A percentile compares a stretch with the other conserved stretches of the same genome.
Evolutionary conservation across 441 rosid genomes (phyloP).

Genomic region (Euphorbia corollata): DNA sequence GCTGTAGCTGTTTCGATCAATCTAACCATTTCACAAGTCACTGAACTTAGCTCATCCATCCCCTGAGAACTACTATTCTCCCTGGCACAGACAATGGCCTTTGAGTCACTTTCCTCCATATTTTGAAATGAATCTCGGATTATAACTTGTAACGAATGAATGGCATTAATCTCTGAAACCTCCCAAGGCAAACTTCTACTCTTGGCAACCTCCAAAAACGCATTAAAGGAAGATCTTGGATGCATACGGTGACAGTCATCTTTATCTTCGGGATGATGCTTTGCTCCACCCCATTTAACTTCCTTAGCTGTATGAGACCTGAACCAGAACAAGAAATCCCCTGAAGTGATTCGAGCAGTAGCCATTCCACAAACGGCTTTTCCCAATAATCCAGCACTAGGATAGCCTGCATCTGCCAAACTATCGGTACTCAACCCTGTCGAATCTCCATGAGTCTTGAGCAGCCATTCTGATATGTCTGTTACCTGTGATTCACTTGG

Average conservation of each 20-base stretch:
- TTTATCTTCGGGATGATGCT: slow-evolving; percentile 53
- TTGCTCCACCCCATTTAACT: slow-evolving; percentile 84
- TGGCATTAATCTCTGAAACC: slow-evolving; percentile 61
- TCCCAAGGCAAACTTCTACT: slow-evolving; percentile 78
- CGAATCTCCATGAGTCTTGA: slow-evolving; percentile 52
- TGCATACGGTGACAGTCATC: slow-evolving; percentile 63
- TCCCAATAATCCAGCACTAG: slow-evolving; percentile 54
- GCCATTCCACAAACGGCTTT: slow-evolving; percentile 82
- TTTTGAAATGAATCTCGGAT: slow-evolving; percentile 54
- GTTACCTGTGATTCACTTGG: slow-evolving; percentile 63
- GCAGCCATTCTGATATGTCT: slow-evolving; percentile 57
- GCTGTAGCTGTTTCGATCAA: slow-evolving; percentile 77
- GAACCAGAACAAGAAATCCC: slow-evolving; percentile 77
- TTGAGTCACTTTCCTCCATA: slow-evolving; percentile 34
- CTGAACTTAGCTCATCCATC: slow-evolving; percentile 48
- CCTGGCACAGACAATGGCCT: slow-evolving; percentile 25
- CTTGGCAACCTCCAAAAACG: slow-evolving; percentile 73
- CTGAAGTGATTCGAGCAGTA: slow-evolving; percentile 54
- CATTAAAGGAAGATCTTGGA: slow-evolving; percentile 72
- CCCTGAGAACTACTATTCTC: slow-evolving; percentile 26
- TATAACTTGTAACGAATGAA: slow-evolving; percentile 67
- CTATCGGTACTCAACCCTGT: slow-evolving; percentile 68
- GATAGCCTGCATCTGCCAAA: slow-evolving; percentile 63
- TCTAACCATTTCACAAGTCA: slow-evolving; percentile 76
- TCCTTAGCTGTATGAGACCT: slow-evolving; percentile 70